A percentile compares a stretch with the other conserved stretches of the same genome.
These are phyloP conservation scores for Didymella glomerata DNA, from an alignment of 2,329 filamentous ascomycete species.

Conservation along the genomic window DNA sequence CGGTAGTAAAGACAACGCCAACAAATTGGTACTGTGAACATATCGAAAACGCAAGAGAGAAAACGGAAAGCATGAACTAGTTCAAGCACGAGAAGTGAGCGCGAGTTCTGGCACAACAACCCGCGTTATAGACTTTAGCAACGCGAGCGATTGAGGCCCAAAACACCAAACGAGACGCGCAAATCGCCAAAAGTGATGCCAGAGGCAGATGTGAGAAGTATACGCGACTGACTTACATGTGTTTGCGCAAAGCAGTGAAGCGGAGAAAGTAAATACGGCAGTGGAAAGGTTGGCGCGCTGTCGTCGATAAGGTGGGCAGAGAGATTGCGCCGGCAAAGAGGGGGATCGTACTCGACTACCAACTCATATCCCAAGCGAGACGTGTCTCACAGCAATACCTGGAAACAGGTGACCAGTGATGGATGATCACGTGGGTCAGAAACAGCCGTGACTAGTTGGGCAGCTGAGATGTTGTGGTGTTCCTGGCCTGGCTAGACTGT, in stretches of 20 bases:
- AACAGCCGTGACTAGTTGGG: slow-evolving; percentile 20
- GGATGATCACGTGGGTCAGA: slow-evolving; percentile 20
- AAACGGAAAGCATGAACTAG: no score
- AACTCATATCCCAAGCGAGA: slow-evolving; percentile 12
- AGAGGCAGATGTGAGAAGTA: neutral
- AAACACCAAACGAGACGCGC: neutral
- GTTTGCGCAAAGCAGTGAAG: neutral
- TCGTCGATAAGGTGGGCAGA: neutral
- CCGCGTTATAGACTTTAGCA: neutral
- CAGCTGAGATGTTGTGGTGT: slow-evolving; percentile 19
- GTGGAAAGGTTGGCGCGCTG: neutral
- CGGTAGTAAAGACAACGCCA: neutral
- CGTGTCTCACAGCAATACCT: slow-evolving; percentile 23
- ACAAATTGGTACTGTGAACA: neutral
- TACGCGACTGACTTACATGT: slow-evolving; percentile 10
- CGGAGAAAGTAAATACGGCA: neutral
- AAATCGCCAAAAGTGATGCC: neutral
- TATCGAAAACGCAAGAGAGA: neutral
- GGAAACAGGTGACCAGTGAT: slow-evolving; percentile 11
- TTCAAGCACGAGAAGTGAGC: neutral
- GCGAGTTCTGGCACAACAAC: neutral
- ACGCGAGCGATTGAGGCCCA: neutral
- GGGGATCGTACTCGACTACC: slow-evolving; percentile 2
- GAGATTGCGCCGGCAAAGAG: slow-evolving; percentile 18
- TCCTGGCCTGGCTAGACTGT: slow-evolving; percentile 17